Evolutionary conservation across 108 stramenopile genomes (phyloP), one percentile per base, ranked within the genome.

Genomic region (Pseudonitzschia multistriata): DNA sequence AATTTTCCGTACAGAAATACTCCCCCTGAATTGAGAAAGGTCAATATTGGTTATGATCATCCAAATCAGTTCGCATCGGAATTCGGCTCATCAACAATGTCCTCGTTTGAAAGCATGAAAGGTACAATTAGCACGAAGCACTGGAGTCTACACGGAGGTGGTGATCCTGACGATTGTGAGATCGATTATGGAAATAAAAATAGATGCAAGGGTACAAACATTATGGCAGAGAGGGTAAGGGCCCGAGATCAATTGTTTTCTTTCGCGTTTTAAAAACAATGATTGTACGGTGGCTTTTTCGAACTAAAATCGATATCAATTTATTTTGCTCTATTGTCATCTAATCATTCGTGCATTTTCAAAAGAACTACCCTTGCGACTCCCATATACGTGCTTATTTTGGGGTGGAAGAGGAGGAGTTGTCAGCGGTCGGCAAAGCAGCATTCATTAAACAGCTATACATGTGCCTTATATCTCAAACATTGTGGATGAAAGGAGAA

Each of bases 321-420:
- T 8, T 8, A 19, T 25, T 52, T 24, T 52, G 21, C 8, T 52
- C 19, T 13, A 17, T 25, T 8, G 24, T 52, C 50, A 24, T 52
- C 2, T 25, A 22, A 52, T 52, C 50, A 24, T 52, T 24, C 24
- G n/a, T n/a, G n/a, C 34, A 74, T 52, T 25, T 25, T 1, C 2
- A 52, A 52, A 52, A 52, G 28, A 88, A 85, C 64, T 88, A 88
- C 64, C 80, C 80, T 6, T 83, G 82, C 28, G 87, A 85, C 37
- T 72, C 48, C 49, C 70, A 74, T 50, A 80, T 88, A 34, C 22
- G 64, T 10, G 59, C 74, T 0, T 85, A 80, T 56, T 88, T 85
- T 71, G 73, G 70, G 13, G 48, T 66, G 1, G 42, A 37, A 10
- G 27, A 54, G 15, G 61, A 77, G 63, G 62, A 40, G 22, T 61